A percentile compares a stretch with the other conserved stretches of the same genome.
Conservation (phyloP, 352 stramenopile genomes). For the Phytopythium vexans region DNA sequence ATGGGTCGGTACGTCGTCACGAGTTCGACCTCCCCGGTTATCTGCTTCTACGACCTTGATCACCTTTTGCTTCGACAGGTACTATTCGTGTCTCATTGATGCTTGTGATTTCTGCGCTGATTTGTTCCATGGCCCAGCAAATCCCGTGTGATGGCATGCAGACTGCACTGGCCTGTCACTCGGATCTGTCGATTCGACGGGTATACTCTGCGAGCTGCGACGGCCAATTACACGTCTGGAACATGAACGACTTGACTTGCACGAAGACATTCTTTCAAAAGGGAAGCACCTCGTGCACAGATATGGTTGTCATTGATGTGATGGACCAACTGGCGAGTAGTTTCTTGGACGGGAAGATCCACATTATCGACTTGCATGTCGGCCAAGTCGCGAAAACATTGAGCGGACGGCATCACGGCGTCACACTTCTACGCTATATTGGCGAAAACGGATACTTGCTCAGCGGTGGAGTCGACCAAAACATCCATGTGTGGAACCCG, state of each 20-base stretch:
- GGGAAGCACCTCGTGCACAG: constrained; percentile 28
- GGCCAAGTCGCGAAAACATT: constrained; percentile 26
- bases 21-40: constrained; percentile 41
- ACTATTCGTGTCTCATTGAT: neutral
- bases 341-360: constrained; percentile 52
- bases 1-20: constrained; percentile 44
- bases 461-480: constrained; percentile 51
- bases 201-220: constrained; percentile 38
- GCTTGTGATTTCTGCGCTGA: constrained; percentile 4
- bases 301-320: constrained; percentile 33
- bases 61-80: constrained; percentile 45
- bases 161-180: constrained; percentile 24
- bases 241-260: constrained; percentile 25
- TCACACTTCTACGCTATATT: constrained; percentile 45
- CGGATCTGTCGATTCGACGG: neutral
- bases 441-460: constrained; percentile 47
- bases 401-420: constrained; percentile 32
- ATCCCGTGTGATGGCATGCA: constrained; percentile 39
- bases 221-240: constrained; percentile 45
- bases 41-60: constrained; percentile 53
- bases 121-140: constrained; percentile 26
- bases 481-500: constrained; percentile 58
- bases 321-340: constrained; percentile 31
- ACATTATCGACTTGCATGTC: constrained; percentile 45
- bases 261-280: constrained; percentile 37